These are phyloP conservation scores for Colletotrichum brevisporum DNA, from an alignment of 2,329 filamentous ascomycete genomes.

Conservation along the genomic window DNA sequence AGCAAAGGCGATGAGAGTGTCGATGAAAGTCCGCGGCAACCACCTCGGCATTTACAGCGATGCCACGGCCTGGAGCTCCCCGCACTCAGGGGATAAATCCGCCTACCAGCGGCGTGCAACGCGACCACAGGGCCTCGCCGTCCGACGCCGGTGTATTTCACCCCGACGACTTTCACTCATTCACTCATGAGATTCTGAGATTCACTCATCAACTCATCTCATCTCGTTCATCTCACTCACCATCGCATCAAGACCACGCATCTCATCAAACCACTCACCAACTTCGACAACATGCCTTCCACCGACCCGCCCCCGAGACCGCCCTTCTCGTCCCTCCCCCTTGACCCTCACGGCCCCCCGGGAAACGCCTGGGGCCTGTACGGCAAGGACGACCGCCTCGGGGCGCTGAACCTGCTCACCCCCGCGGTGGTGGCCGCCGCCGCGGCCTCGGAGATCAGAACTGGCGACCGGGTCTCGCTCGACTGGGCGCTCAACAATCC, in stretches of 20 bases:
- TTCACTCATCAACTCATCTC: background rate
- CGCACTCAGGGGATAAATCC: slow-evolving; percentile 3
- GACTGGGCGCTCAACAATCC: slow-evolving; percentile 52
- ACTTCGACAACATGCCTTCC: background rate
- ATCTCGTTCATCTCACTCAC: background rate
- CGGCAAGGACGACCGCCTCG: slow-evolving; percentile 64
- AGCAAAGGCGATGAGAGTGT: too few species aligned
- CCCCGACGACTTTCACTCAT: slow-evolving; percentile 4
- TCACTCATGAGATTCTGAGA: too few species aligned
- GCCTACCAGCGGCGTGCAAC: background rate
- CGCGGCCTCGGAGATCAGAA: slow-evolving; percentile 42
- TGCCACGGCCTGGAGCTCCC: background rate
- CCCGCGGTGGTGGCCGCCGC: slow-evolving; percentile 54
- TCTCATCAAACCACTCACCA: background rate
- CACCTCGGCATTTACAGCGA: background rate
- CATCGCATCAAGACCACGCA: background rate
- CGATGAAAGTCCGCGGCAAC: background rate
- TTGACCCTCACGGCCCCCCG: slow-evolving; percentile 62
- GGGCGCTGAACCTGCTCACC: slow-evolving; percentile 69
- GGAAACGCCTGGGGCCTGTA: slow-evolving; percentile 72
- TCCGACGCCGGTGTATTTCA: slow-evolving; percentile 18
- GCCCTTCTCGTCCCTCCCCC: slow-evolving; percentile 55
- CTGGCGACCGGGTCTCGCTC: slow-evolving; percentile 48
- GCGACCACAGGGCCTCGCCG: background rate
- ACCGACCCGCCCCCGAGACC: background rate